These are phyloP conservation scores for Orbilia brochopaga DNA, from an alignment of 2,329 filamentous ascomycete species.

Conservation along the genomic window DNA sequence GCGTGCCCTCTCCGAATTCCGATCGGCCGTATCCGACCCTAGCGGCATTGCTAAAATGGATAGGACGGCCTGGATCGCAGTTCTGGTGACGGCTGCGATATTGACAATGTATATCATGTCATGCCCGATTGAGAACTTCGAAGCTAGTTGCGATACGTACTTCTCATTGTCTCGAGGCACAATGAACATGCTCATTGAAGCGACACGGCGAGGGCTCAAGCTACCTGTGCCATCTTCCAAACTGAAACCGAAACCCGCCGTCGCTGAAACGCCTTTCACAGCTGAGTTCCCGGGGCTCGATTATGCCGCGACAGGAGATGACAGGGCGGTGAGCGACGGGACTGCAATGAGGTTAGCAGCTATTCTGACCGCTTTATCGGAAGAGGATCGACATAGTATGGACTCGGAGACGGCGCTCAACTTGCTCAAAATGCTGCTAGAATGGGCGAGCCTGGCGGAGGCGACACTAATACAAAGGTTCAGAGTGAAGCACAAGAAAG, in stretches of 20 bases:
- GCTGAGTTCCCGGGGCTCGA: slow-evolving; percentile 29
- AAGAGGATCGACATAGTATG: neutral
- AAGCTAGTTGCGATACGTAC: slow-evolving; percentile 31
- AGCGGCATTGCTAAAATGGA: slow-evolving; percentile 8
- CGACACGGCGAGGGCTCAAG: slow-evolving; percentile 6
- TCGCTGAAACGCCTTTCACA: neutral
- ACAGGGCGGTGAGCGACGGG: slow-evolving; percentile 13
- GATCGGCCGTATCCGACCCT: slow-evolving; percentile 14
- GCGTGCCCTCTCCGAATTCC: slow-evolving; percentile 28
- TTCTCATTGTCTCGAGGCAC: slow-evolving; percentile 30
- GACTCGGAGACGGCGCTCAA: neutral
- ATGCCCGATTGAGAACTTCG: slow-evolving; percentile 25
- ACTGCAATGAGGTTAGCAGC: neutral
- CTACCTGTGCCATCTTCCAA: neutral
- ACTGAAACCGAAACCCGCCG: neutral
- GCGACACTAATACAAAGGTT: slow-evolving; percentile 18
- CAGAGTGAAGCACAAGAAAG: slow-evolving; percentile 22
- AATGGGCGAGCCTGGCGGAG: slow-evolving; percentile 22
- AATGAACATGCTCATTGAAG: slow-evolving; percentile 37
- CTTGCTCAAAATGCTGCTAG: slow-evolving; percentile 22
- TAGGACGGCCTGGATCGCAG: slow-evolving; percentile 9
- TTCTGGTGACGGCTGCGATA: slow-evolving; percentile 23
- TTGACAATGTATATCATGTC: slow-evolving; percentile 45
- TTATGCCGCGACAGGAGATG: slow-evolving; percentile 31
- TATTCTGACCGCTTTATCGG: slow-evolving; percentile 8